Percentiles rank a stretch among this genome's conserved stretches.
These are phyloP conservation scores for Thraustochytrium sp. DNA, from an alignment of 352 stramenopile genomes.

Conservation along the genomic window DNA sequence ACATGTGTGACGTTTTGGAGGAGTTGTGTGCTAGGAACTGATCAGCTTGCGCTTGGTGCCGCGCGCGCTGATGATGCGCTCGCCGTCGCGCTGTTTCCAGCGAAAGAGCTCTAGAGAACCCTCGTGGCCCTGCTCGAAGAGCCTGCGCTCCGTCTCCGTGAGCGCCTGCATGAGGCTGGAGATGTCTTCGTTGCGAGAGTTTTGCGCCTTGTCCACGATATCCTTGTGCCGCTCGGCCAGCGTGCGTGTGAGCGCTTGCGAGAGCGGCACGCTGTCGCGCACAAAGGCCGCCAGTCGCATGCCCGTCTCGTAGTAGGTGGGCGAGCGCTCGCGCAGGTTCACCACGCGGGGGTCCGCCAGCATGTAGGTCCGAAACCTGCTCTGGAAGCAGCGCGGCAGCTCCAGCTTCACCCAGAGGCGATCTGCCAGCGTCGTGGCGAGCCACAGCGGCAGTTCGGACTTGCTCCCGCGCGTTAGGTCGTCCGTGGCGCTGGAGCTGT, in stretches of 20 bases:
- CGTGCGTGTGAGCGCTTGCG: constrained; percentile 42
- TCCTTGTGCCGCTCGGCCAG: constrained; percentile 48
- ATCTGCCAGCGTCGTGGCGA: constrained; percentile 46
- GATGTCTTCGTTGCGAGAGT: constrained; percentile 52
- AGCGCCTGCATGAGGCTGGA: constrained; percentile 47
- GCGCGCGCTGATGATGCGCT: background rate
- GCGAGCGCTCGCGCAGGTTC: constrained; percentile 49
- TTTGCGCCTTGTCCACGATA: constrained; percentile 52
- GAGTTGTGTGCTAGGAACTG: background rate
- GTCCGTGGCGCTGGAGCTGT: constrained; percentile 43
- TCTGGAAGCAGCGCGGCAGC: constrained; percentile 48
- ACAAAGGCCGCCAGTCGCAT: constrained; percentile 43
- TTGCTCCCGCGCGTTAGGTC: constrained; percentile 40
- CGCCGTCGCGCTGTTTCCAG: constrained; percentile 23
- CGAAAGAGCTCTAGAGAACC: constrained; percentile 1
- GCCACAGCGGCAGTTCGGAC: constrained; percentile 53
- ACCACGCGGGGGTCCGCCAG: constrained; percentile 47
- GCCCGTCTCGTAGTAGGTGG: constrained; percentile 51
- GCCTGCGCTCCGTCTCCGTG: constrained; percentile 47
- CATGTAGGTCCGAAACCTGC: constrained; percentile 48
- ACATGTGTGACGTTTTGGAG: background rate
- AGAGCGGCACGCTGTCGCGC: constrained; percentile 44
- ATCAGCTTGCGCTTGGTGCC: background rate
- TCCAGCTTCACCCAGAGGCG: constrained; percentile 48
- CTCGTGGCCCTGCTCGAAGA: constrained; percentile 47